Conservation (phyloP, 2,329 filamentous ascomycete genomes). For the Zymoseptoria tritici region DNA sequence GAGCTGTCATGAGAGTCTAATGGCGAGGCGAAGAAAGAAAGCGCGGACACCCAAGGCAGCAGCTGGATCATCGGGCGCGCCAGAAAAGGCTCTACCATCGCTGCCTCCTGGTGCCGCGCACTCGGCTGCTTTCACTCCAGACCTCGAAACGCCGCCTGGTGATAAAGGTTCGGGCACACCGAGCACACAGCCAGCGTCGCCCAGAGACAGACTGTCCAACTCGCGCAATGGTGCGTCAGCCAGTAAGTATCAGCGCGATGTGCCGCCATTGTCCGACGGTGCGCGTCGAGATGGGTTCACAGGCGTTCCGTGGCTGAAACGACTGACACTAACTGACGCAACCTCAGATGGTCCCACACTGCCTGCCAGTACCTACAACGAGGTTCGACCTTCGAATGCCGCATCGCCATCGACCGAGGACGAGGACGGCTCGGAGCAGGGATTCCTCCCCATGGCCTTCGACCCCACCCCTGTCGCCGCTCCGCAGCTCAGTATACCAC, state of each 20-base stretch:
- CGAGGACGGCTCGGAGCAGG: slow-evolving; percentile 47
- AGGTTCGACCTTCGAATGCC: slow-evolving; percentile 65
- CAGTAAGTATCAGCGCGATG: slow-evolving; percentile 25
- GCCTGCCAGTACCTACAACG: slow-evolving; percentile 69
- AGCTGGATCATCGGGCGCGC: slow-evolving; percentile 40
- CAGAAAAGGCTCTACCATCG: slow-evolving; percentile 85
- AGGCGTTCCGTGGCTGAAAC: slow-evolving; percentile 21
- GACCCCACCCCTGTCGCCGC: slow-evolving; percentile 39
- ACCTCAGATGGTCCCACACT: slow-evolving; percentile 56
- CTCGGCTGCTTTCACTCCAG: slow-evolving; percentile 52
- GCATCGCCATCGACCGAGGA: slow-evolving; percentile 50
- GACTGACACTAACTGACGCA: slow-evolving; percentile 11
- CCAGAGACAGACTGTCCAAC: slow-evolving; percentile 17
- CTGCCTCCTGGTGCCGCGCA: slow-evolving; percentile 69
- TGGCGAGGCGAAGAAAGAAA: slow-evolving; percentile 85
- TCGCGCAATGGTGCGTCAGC: slow-evolving; percentile 23
- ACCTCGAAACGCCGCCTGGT: slow-evolving; percentile 49
- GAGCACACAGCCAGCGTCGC: slow-evolving; percentile 49
- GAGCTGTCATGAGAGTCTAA: slow-evolving; percentile 94
- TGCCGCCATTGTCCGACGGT: slow-evolving; percentile 31
- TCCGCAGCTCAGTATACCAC: slow-evolving; percentile 17
- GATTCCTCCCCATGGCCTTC: slow-evolving; percentile 46
- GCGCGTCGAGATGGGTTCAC: slow-evolving; percentile 25
- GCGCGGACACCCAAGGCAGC: slow-evolving; percentile 52
- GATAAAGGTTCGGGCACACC: slow-evolving; percentile 60